A percentile compares a stretch with the other conserved stretches of the same genome.
Evolutionary conservation across 2,329 filamentous ascomycete genomes (phyloP).

Genomic region (Calycina herbarum): DNA sequence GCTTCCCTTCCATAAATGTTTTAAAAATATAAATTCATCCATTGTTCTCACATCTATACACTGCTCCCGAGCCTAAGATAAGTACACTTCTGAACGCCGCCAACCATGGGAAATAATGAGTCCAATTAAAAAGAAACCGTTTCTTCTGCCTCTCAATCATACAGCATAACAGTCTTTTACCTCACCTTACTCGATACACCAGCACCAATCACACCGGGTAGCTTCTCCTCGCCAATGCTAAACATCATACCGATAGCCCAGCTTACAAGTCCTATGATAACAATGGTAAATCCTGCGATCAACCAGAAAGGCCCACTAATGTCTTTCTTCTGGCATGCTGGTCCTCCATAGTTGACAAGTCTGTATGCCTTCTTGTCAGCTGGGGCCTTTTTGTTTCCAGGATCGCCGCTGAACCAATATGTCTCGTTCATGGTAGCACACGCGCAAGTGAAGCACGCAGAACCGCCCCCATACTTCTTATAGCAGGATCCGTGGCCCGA

Average conservation of each 20-base stretch:
- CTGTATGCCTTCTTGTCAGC: constrained; percentile 48
- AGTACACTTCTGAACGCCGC: constrained; percentile 33
- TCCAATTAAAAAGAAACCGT: constrained; percentile 6
- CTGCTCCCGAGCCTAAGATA: constrained; percentile 23
- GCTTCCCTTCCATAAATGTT: too few relatives aligned
- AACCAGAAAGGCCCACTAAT: constrained; percentile 88
- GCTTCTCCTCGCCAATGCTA: constrained; percentile 79
- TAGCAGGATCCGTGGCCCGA: constrained; percentile 78
- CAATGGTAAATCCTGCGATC: constrained; percentile 71
- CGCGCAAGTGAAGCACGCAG: constrained; percentile 73
- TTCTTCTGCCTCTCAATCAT: constrained; percentile 25
- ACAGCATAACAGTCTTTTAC: constrained; percentile 28
- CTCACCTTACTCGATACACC: constrained; percentile 72
- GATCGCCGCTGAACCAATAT: constrained; percentile 22
- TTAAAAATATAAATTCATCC: background rate
- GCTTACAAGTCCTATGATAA: constrained; percentile 65
- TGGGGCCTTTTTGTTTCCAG: constrained; percentile 40
- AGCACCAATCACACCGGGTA: constrained; percentile 94
- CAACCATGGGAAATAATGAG: constrained; percentile 17
- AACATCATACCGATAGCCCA: constrained; percentile 78
- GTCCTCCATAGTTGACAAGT: constrained; percentile 77
- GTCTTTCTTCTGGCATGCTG: constrained; percentile 88
- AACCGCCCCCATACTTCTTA: constrained; percentile 58
- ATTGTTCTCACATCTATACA: constrained; percentile 26
- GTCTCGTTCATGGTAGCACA: constrained; percentile 60